Evolutionary conservation across 1,284 basidiomycete genomes (phyloP).

Genomic region (Trichosporon faecale): DNA sequence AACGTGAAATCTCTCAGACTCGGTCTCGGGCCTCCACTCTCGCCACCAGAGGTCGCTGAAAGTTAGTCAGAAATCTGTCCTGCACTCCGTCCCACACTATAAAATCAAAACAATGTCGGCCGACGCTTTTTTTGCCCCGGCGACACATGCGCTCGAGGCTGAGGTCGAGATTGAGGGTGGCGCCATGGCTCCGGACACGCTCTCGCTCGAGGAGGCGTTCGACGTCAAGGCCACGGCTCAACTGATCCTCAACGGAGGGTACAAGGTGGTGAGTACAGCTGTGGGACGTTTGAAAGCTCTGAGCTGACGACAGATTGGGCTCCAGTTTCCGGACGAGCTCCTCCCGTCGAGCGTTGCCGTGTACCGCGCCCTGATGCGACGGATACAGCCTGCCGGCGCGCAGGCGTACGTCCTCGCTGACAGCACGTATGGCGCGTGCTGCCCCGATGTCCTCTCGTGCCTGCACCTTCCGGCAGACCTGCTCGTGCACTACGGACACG

Average conservation of each 20-base stretch:
- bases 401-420: slow-evolving; percentile 89
- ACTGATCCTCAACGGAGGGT: slow-evolving; percentile 49
- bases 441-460: slow-evolving; percentile 93
- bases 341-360: slow-evolving; percentile 82
- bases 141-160: slow-evolving; percentile 44
- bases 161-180: slow-evolving; percentile 43
- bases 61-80: slow-evolving; percentile 9
- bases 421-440: slow-evolving; percentile 96
- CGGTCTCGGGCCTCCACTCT: slow-evolving; percentile 4
- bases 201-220: slow-evolving; percentile 49
- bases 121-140: slow-evolving; percentile 47
- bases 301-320: slow-evolving; percentile 62
- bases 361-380: slow-evolving; percentile 66
- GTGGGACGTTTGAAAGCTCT: neutral
- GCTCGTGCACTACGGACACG: slow-evolving; percentile 93
- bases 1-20: neutral
- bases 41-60: neutral
- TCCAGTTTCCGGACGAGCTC: slow-evolving; percentile 96
- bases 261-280: slow-evolving; percentile 47
- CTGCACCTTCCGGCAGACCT: slow-evolving; percentile 90
- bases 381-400: slow-evolving; percentile 52
- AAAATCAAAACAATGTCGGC: slow-evolving; percentile 18
- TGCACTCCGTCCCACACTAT: neutral
- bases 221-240: slow-evolving; percentile 50
- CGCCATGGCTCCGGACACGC: slow-evolving; percentile 25